Evolutionary conservation across 495 filamentous ascomycete species (phyloP).

Genomic region (Talaromyces proteolyticus): DNA sequence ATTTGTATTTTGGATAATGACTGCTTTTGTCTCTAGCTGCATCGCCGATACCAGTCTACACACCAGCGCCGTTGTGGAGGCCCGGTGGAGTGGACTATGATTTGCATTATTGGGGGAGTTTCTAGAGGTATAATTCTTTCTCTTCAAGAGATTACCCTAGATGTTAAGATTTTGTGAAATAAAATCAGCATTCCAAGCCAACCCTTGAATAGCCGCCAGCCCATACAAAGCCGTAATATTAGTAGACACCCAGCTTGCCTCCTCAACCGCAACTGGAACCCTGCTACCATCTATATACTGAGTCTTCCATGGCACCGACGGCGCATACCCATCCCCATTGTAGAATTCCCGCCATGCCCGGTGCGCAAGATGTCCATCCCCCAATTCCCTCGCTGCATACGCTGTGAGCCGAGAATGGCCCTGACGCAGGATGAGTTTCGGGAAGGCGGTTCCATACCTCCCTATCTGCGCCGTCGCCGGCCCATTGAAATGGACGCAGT

Average conservation of each 20-base stretch:
- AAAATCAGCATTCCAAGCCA: slow-evolving; percentile 16
- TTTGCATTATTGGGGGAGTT: slow-evolving; percentile 23
- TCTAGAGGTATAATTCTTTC: too few species aligned
- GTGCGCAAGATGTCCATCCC: slow-evolving; percentile 24
- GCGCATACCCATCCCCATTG: slow-evolving; percentile 27
- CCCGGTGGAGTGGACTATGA: slow-evolving; percentile 20
- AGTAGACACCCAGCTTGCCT: slow-evolving; percentile 35
- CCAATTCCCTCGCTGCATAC: slow-evolving; percentile 23
- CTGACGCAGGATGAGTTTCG: slow-evolving; percentile 27
- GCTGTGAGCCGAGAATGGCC: slow-evolving; percentile 41
- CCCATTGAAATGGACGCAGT: slow-evolving; percentile 32
- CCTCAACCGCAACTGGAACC: slow-evolving; percentile 29
- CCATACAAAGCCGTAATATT: slow-evolving; percentile 40
- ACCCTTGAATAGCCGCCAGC: slow-evolving; percentile 35
- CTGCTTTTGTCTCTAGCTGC: slow-evolving; percentile 9
- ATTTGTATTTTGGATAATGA: not conserved
- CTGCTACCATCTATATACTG: slow-evolving; percentile 23
- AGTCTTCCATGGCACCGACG: slow-evolving; percentile 21
- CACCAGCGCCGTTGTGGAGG: slow-evolving; percentile 18
- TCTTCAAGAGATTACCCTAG: too few species aligned
- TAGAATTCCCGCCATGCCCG: slow-evolving; percentile 40
- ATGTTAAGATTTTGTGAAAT: too few species aligned
- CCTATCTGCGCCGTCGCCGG: slow-evolving; percentile 27
- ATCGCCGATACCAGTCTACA: slow-evolving; percentile 21
- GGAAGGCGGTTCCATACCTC: slow-evolving; percentile 35